A percentile compares a stretch with the other conserved stretches of the same genome.
These are phyloP conservation scores for Geranium rotundifolium DNA, from an alignment of 345 rosid species.

Conservation along the genomic window DNA sequence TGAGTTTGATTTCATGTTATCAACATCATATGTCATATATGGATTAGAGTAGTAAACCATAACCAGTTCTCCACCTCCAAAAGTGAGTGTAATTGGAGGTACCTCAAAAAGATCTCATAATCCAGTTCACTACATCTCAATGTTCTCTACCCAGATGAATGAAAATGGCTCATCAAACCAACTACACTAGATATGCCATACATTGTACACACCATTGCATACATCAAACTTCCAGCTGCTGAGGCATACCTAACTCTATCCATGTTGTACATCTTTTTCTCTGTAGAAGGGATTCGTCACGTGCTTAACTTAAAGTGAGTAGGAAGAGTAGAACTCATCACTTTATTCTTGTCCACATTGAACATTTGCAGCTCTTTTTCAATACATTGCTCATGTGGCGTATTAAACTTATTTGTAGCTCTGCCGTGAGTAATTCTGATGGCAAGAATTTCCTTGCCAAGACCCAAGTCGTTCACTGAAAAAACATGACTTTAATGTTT, in stretches of 20 bases:
- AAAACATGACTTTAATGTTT: too few relatives aligned
- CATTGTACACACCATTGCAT: neutral
- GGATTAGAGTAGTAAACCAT: too few relatives aligned
- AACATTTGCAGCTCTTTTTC: neutral
- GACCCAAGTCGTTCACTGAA: too few relatives aligned
- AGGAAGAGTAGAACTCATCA: neutral
- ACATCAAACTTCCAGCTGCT: neutral
- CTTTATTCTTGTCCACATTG: neutral
- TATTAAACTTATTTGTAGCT: too few relatives aligned
- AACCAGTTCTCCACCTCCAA: neutral
- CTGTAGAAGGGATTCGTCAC: neutral
- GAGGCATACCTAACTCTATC: neutral
- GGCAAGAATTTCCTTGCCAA: too few relatives aligned
- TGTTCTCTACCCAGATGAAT: too few relatives aligned
- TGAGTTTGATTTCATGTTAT: neutral
- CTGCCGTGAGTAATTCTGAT: too few relatives aligned
- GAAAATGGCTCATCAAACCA: too few relatives aligned
- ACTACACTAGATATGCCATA: too few relatives aligned
- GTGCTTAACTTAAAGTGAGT: neutral
- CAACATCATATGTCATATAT: neutral
- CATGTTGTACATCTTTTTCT: neutral
- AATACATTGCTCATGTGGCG: slow-evolving; percentile 4
- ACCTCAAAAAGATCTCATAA: too few relatives aligned
- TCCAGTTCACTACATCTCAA: too few relatives aligned
- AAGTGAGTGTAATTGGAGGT: too few relatives aligned